Evolutionary conservation across 179 eudicot genomes (phyloP), one percentile per base, ranked within the genome.

Genomic region (Amaranthus tricolor): DNA sequence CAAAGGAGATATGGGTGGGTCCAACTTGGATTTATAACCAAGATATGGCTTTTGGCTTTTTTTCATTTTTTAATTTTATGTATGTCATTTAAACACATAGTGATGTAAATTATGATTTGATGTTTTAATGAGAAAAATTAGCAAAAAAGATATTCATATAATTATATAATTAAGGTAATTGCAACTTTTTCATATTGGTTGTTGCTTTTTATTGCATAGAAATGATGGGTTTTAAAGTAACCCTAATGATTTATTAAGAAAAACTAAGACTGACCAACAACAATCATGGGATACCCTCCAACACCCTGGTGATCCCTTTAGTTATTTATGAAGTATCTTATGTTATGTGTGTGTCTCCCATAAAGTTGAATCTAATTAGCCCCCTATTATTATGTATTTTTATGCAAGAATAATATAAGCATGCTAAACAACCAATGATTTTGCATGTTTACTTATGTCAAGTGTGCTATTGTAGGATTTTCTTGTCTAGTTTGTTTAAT

Each of bases 261-360:
- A 77, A 67, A 69, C 59, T 17, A 67, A 72, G 77, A 74, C 71
- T 70, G 72, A 86, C 79, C 80, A 85, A 84, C 72, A 87, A 81
- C 76, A 74, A 85, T 78, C 56, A 78, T 85, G 73, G 73, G 50
- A 45, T 17, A 10, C 77, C 80, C 76, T 67, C 74, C 75, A 79
- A 64, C 73, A 78, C 59, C 55, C 50, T 62, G 75, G 78, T 74
- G 63, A 76, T 55, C 49, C 50, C 59, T 66, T 71, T 71, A 76
- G 82, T 79, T 85, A 74, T 58, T 75, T 66, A 74, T 70, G 77
- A 78, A 70, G 78, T 60, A 56, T 73, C 60, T 77, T 80, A 83
- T 80, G 83, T 80, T 83, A 75, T 54, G 71, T 87, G 92, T 86
- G 73, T 87, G 92, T 86, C 91, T 87, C 89, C 96, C 93, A 89